phyloP scores from a whole-genome alignment of 2,329 filamentous ascomycete species.

The Ceratocystis smalleyi region DNA sequence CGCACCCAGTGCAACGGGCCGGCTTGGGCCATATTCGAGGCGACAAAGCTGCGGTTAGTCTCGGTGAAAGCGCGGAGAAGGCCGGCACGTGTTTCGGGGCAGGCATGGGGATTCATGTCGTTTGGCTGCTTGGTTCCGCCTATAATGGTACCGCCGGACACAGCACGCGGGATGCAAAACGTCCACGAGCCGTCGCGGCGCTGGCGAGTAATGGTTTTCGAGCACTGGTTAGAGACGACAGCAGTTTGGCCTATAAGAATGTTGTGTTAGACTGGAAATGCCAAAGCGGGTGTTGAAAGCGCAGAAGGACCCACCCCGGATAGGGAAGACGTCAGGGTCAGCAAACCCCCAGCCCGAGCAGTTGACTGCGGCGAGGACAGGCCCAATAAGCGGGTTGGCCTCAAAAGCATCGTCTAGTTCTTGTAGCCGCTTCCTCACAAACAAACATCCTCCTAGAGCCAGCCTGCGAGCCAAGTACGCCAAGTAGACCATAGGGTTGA shows the following conservation, averaged over 20 bases:
- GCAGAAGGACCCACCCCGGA: conserved; percentile 25
- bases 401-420: conserved; percentile 27
- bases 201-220: conserved; percentile 40
- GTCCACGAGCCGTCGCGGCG: conserved; percentile 47
- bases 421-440: conserved; percentile 26
- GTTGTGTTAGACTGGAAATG: neutral
- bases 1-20: conserved; percentile 25
- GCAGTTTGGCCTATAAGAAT: conserved; percentile 30
- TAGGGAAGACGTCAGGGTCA: conserved; percentile 29
- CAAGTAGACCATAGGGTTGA: conserved; percentile 41
- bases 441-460: conserved; percentile 20
- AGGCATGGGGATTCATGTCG: conserved; percentile 38
- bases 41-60: conserved; percentile 25
- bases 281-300: neutral
- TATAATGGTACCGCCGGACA: conserved; percentile 48
- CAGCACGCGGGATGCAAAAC: conserved; percentile 46
- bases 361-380: conserved; percentile 28
- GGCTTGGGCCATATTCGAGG: conserved; percentile 16
- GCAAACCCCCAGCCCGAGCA: conserved; percentile 33
- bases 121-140: conserved; percentile 49
- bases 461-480: conserved; percentile 28
- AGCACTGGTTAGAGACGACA: conserved; percentile 27
- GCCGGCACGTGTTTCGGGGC: conserved; percentile 29
- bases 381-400: conserved; percentile 20
- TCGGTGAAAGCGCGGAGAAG: conserved; percentile 30